Evolutionary conservation across 176 grass and related monocot genomes (phyloP).

Genomic region (Raddia distichophylla): DNA sequence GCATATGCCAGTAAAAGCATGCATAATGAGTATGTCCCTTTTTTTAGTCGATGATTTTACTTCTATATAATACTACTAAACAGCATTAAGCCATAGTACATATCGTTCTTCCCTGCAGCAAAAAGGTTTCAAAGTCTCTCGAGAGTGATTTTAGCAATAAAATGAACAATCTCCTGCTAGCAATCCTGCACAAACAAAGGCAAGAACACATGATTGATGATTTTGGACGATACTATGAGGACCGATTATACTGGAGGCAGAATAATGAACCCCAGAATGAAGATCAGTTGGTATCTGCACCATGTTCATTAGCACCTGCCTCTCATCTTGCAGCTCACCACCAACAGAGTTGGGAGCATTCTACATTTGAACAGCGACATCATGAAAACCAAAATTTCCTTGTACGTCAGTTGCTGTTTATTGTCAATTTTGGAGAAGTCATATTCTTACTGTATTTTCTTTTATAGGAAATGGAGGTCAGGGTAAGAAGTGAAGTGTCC

Average conservation of each 20-base stretch:
- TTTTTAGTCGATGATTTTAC: background rate
- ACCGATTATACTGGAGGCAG: constrained; percentile 60
- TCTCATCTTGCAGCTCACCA: constrained; percentile 49
- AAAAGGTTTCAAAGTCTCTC: constrained; percentile 87
- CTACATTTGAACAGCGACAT: constrained; percentile 58
- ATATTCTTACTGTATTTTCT: constrained; percentile 45
- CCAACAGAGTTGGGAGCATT: constrained; percentile 55
- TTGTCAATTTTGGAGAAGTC: constrained; percentile 8
- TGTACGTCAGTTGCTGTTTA: constrained; percentile 49
- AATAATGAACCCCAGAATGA: constrained; percentile 55
- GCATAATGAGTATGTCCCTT: constrained; percentile 23
- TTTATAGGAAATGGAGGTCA: constrained; percentile 60
- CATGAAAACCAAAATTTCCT: constrained; percentile 52
- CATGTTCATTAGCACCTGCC: constrained; percentile 58
- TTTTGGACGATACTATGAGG: constrained; percentile 63
- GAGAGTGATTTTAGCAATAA: constrained; percentile 86
- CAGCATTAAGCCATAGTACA: background rate
- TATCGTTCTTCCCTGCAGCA: constrained; percentile 57
- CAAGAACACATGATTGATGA: constrained; percentile 64
- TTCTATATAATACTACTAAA: background rate
- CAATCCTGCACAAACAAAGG: constrained; percentile 68
- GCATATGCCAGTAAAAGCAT: background rate
- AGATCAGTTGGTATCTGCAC: constrained; percentile 52
- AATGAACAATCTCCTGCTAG: constrained; percentile 74
- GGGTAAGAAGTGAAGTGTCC: constrained; percentile 72